A percentile compares a stretch with the other conserved stretches of the same genome.
These are phyloP conservation scores for Erigeron canadensis DNA, from an alignment of 129 eudicot genomes.

Conservation along the genomic window DNA sequence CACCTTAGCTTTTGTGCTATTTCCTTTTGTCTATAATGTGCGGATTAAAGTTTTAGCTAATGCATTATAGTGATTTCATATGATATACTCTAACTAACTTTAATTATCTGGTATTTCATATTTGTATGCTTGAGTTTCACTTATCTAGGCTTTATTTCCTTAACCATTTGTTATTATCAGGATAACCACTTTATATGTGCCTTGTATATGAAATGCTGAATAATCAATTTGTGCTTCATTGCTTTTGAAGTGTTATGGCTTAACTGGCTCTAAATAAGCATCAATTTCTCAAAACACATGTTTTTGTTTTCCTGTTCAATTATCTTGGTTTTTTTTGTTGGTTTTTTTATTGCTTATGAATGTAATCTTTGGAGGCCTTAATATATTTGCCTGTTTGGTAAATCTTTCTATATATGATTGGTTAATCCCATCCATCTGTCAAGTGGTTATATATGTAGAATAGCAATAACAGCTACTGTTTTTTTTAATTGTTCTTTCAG, in stretches of 20 bases:
- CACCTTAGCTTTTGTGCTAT: no score
- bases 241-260: not conserved
- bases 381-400: not conserved
- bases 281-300: no score
- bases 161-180: not conserved
- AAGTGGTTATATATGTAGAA: not conserved
- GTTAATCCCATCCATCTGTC: not conserved
- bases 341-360: no score
- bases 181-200: not conserved
- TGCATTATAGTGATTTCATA: no score
- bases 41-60: no score
- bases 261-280: not conserved
- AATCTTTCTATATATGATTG: not conserved
- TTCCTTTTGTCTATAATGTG: no score
- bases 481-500: slow-evolving; percentile 34
- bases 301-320: no score
- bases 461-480: slow-evolving; percentile 17
- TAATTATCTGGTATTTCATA: not conserved
- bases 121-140: not conserved
- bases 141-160: not conserved
- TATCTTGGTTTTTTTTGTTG: no score
- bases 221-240: not conserved
- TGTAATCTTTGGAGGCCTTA: not conserved
- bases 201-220: not conserved
- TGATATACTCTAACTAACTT: not conserved